Evolutionary conservation across 1,139 yeast species (phyloP), one percentile per base, ranked within the genome.

Genomic region (Geotrichum histeridarum): DNA sequence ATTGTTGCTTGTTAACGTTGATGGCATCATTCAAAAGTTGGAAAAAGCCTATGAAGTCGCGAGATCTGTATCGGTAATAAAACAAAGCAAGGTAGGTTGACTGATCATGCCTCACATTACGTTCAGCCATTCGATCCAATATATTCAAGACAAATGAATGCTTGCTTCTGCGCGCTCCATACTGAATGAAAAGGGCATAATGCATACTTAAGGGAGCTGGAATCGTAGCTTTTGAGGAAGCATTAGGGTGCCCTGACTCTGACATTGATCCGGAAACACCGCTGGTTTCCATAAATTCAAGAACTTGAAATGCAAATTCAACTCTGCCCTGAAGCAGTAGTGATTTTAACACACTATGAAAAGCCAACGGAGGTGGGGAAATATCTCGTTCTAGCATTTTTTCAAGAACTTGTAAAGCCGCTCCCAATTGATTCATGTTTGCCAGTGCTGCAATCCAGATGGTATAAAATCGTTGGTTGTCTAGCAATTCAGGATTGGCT

Each of bases 371-470:
- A 12, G 62, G 58, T 0, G 61, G 62, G n/a, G 51, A 53, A 12
- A 64, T 50, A 5, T 61, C 60, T n/a, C 60, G 45, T n/a, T 51
- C 57, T 1, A 60, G 47, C 67, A 66, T 63, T 8, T 63, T 64
- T 22, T 63, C 63, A 6, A 65, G 50, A 1, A 66, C 63, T 45
- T 58, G 54, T 14, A 65, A 45, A 1, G 68, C 65, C 42, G 59
- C 59, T 22, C 61, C 59, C 31, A 57, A 53, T 39, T 63, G 54
- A 14, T 61, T 63, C 43, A 61, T 50, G 5, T 62, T 63, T 6
- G 65, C 61, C 30, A 66, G 51, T 1, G 66, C 67, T 14, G 64
- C 54, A 14, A 66, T 57, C 70, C 70, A 66, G 8, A 63, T 54
- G 36, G 57, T 60, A 48, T 67, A 67, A 41, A 67, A 61, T 39